These are phyloP conservation scores for Lipomyces yamanashiensis DNA, from an alignment of 805 yeast species.

Conservation along the genomic window DNA sequence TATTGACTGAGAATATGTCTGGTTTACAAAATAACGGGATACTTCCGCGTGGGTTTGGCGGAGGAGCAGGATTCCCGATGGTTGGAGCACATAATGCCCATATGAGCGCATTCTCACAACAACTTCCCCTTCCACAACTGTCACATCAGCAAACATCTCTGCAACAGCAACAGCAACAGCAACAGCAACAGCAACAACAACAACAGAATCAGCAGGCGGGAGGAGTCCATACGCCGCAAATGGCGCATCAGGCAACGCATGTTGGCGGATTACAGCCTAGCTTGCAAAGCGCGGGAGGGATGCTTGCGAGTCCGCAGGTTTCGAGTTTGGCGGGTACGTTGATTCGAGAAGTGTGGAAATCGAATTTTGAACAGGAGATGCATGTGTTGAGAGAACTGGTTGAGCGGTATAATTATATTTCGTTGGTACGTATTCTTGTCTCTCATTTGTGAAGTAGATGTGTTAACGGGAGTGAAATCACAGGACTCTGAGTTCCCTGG, in stretches of 20 bases:
- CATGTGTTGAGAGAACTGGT: slow-evolving; percentile 46
- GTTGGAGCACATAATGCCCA: slow-evolving; percentile 14
- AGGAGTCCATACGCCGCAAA: slow-evolving; percentile 34
- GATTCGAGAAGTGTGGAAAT: slow-evolving; percentile 49
- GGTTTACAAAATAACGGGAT: slow-evolving; percentile 10
- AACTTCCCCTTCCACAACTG: slow-evolving; percentile 13
- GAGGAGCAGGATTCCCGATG: slow-evolving; percentile 13
- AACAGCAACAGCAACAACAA: slow-evolving; percentile 28
- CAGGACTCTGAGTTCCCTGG: slow-evolving; percentile 95
- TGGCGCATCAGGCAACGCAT: slow-evolving; percentile 27
- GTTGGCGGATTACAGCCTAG: slow-evolving; percentile 28
- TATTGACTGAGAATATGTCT: not conserved
- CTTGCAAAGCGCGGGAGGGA: slow-evolving; percentile 25
- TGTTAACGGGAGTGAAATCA: slow-evolving; percentile 42
- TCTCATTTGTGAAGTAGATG: slow-evolving; percentile 49
- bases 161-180: slow-evolving; percentile 20
- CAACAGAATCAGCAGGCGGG: slow-evolving; percentile 26
- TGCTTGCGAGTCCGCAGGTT: slow-evolving; percentile 27
- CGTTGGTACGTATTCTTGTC: slow-evolving; percentile 37
- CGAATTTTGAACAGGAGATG: slow-evolving; percentile 51
- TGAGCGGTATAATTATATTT: slow-evolving; percentile 47
- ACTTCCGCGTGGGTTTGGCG: slow-evolving; percentile 20
- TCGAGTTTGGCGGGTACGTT: slow-evolving; percentile 20
- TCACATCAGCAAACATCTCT: slow-evolving; percentile 5
- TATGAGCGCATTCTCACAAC: slow-evolving; percentile 19